Evolutionary conservation across 495 filamentous ascomycete genomes (phyloP).

Genomic region (Parachaetomium inaequale): DNA sequence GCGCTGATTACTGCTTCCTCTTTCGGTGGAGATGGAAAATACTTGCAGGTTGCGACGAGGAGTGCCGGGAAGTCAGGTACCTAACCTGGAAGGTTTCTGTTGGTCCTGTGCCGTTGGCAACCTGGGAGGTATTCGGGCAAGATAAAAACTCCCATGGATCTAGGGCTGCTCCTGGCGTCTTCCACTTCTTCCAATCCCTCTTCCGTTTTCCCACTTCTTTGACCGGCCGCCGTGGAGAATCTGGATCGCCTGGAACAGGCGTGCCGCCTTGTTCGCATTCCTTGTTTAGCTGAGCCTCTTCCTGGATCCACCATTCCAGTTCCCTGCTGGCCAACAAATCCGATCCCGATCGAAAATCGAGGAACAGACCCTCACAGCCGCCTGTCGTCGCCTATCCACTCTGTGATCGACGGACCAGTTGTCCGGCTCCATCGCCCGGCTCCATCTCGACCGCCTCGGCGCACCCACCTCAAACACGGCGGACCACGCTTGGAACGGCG

Average conservation of each 20-base stretch:
- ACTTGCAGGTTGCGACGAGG: no score
- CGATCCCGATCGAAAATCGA: background rate
- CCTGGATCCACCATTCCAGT: constrained; percentile 4
- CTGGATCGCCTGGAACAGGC: background rate
- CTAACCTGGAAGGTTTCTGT: no score
- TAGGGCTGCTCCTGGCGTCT: background rate
- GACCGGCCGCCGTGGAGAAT: background rate
- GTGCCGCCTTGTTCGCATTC: constrained; percentile 1
- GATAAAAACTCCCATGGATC: background rate
- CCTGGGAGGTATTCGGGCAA: no score
- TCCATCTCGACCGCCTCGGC: background rate
- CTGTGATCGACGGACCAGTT: constrained; percentile 6
- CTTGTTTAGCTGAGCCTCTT: constrained; percentile 10
- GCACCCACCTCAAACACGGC: background rate
- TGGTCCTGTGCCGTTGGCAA: background rate
- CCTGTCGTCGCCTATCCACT: background rate
- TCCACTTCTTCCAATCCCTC: background rate
- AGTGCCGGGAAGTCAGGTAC: background rate
- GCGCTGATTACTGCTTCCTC: constrained; percentile 7
- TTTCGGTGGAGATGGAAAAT: background rate
- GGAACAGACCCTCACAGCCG: background rate
- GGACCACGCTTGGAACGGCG: background rate
- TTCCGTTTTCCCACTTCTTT: background rate
- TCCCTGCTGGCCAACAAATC: background rate
- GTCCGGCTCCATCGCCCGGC: background rate